Base-by-base conservation (phyloP, 2,329 filamentous ascomycete genomes). In the Clarireedia paspali region DNA sequence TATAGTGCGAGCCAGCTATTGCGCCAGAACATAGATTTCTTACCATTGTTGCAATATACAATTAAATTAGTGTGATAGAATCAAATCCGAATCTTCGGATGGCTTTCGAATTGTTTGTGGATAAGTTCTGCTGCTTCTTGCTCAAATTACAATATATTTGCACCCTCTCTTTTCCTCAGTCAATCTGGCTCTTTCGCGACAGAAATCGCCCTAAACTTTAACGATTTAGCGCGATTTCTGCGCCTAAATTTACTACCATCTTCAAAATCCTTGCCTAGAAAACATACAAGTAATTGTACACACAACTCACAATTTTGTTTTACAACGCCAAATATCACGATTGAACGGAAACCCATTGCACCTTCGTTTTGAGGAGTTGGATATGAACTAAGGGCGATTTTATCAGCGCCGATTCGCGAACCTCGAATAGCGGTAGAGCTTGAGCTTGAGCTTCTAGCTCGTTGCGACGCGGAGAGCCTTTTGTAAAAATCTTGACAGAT, bases 11-110 rank as follows among this genome's bases (percentile, higher is more conserved):
- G 47, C 30, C 44, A 20, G 10, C 5, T 15, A n/a, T n/a, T 9
- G 14, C n/a, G 34, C 5, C 20, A 10, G 27, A 44, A 38, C 38
- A 5, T 5, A 20, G 20, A 34, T 3, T 6, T 56, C 62, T 51
- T 55, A 70, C 68, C 68, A 70, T 70, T 64, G 64, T 69, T 63
- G 60, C 64, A 68, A 62, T 47, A 57, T 47, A 53, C 7, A 55
- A 57, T 48, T 26, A 67, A 67, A 67, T 45, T 63, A 67, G 60
- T 56, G 65, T 65, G 58, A 51, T 60, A 58, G 57, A 52, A 59
- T 62, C 55, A 56, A 56, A 51, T 56, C 47, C 17, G 30, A 42
- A 55, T 40, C 17, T 20, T 50, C 42, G 14, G 7, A 34, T 36
- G 36, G 42, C 26, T 26, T 26, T 15, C 6, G n/a, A 48, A 47